A percentile compares a stretch with the other conserved stretches of the same genome.
Conservation (phyloP, 1,284 basidiomycete genomes). For the Apiotrichum siamense region DNA sequence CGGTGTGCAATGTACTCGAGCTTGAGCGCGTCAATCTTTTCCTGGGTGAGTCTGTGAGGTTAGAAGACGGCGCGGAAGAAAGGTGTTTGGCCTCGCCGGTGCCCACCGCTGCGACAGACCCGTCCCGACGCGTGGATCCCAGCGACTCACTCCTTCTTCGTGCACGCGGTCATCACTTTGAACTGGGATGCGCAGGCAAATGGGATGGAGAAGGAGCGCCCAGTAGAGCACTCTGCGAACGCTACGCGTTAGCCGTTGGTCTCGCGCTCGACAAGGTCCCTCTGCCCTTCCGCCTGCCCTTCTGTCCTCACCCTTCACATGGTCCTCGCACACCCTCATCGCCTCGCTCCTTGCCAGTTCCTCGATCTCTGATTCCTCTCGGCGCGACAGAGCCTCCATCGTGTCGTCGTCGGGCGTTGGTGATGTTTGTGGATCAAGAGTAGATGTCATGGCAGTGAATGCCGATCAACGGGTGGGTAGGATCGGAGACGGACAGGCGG, state of each 20-base stretch:
- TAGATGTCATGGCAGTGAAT: background rate
- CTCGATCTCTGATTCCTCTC: constrained; percentile 68
- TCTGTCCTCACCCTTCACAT: constrained; percentile 61
- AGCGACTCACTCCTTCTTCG: constrained; percentile 66
- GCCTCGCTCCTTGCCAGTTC: constrained; percentile 63
- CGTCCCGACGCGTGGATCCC: no score
- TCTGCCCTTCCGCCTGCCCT: background rate
- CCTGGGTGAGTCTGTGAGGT: constrained; percentile 30
- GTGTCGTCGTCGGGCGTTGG: background rate
- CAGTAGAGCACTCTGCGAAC: constrained; percentile 75
- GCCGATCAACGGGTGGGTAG: no score
- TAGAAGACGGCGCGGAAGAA: background rate
- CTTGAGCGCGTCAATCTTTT: constrained; percentile 40
- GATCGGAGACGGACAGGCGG: no score
- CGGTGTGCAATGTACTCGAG: constrained; percentile 44
- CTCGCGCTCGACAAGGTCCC: no score
- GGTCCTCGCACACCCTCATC: constrained; percentile 66
- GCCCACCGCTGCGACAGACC: no score
- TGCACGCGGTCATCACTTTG: constrained; percentile 68
- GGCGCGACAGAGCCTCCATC: constrained; percentile 79
- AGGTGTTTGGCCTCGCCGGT: no score
- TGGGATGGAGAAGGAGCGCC: constrained; percentile 72
- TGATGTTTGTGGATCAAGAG: background rate
- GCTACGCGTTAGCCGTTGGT: constrained; percentile 51
- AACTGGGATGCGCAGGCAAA: constrained; percentile 72